Evolutionary conservation across 2,329 filamentous ascomycete species (phyloP), one percentile per base, ranked within the genome.

Genomic region (Exophiala spinifera): DNA sequence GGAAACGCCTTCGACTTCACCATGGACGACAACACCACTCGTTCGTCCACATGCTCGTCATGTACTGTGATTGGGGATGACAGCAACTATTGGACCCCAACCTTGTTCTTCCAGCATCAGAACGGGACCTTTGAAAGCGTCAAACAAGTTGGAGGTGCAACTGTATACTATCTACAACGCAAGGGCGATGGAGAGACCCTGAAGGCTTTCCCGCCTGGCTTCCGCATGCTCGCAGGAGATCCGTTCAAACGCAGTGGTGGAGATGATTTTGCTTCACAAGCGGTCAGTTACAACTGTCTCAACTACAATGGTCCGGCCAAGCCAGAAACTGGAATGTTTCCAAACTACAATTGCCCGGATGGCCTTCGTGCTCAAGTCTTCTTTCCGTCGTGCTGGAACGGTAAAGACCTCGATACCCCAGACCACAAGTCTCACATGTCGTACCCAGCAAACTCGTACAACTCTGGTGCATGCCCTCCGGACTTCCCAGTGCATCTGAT

Each of bases 61-160:
- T 86, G 88, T 68, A 78, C 79, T 57, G 77, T 88, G 66, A 82
- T 79, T 63, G 81, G 81, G 51, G 87, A 91, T 71, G 77, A 83
- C 67, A 87, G 81, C 63, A 86, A 86, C 70, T 91, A 92, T 76
- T 91, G 88, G 88, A 83, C 85, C 52, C 87, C 88, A 1, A 76
- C 77, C 23, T 73, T 91, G 2, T 91, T 85, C 72, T 90, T 86
- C 63, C 70, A 87, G 60, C 78, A 82, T 64, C 73, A 79, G 62
- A 82, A 84, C 60, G 81, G 80, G 46, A 79, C 77, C 48, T 82
- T 89, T 62, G 81, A 85, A 69, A 77, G 79, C 33, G 87, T 91
- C 15, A 77, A 83, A 7, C 74, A 79, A 49, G 69, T 73, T 40
- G 79, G 79, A 13, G 79, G 80, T 51, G 75, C 68, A 42, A 73